These are phyloP conservation scores for Salicornia ramosissima DNA, from an alignment of 148 eudicot genomes.

Conservation along the genomic window DNA sequence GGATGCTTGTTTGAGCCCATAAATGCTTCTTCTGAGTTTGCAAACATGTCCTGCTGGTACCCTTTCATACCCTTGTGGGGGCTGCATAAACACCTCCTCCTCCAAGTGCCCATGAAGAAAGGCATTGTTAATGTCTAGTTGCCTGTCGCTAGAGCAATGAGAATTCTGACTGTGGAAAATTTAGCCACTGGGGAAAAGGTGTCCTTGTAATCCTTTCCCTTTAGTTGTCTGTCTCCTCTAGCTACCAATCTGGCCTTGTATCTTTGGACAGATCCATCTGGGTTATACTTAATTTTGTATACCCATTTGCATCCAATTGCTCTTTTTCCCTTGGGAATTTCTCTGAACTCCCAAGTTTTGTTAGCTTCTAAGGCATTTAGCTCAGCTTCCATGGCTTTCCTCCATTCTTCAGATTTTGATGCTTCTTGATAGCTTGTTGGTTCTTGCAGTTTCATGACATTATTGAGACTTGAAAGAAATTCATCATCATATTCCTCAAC, in stretches of 20 bases:
- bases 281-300: not conserved
- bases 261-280: not conserved
- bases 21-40: too few relatives aligned
- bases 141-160: not conserved
- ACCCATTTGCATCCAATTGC: not conserved
- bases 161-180: not conserved
- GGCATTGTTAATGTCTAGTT: not conserved
- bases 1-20: not conserved
- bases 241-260: not conserved
- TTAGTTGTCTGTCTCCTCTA: not conserved
- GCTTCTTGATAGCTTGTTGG: too few relatives aligned
- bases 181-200: not conserved
- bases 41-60: not conserved
- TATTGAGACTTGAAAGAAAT: too few relatives aligned
- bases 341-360: not conserved
- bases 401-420: not conserved
- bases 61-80: too few relatives aligned
- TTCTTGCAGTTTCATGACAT: too few relatives aligned
- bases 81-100: not conserved
- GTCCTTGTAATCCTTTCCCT: not conserved
- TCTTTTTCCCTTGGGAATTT: not conserved
- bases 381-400: not conserved
- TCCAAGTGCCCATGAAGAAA: not conserved
- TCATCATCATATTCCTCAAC: too few relatives aligned
- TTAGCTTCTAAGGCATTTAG: not conserved